Conservation (phyloP, 23 red algal genomes). For the Gracilariopsis chorda region DNA sequence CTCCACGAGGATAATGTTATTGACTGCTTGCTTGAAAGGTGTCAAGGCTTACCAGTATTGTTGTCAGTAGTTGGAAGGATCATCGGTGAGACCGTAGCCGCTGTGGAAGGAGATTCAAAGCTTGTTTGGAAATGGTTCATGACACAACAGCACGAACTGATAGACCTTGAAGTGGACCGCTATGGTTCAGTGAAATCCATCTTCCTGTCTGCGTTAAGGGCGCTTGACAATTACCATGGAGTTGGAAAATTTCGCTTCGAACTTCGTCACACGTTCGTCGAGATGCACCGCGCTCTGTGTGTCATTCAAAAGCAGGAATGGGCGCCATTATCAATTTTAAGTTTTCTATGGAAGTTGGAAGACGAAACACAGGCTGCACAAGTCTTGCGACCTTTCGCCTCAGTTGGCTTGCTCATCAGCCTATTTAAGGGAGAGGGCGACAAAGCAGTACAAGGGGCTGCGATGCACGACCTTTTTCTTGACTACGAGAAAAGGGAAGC, state of each 20-base stretch:
- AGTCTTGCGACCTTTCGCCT: neutral
- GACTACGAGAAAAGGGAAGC: constrained; percentile 9
- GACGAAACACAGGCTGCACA: neutral
- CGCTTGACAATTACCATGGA: neutral
- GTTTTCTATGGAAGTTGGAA: neutral
- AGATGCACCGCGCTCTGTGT: neutral
- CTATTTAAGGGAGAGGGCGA: neutral
- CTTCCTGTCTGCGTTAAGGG: neutral
- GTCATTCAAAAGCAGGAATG: constrained; percentile 1
- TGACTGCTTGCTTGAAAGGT: neutral
- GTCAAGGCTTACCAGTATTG: neutral
- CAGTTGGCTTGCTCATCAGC: neutral
- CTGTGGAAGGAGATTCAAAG: neutral
- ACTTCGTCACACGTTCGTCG: neutral
- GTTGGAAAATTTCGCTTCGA: neutral
- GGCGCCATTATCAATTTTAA: neutral
- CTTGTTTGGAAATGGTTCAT: neutral
- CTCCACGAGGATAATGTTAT: neutral
- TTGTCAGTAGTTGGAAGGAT: neutral
- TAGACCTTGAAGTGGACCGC: neutral
- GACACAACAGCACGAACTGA: neutral
- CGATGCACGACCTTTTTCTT: constrained; percentile 1
- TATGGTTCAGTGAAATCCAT: neutral
- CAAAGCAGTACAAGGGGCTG: neutral
- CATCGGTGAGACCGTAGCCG: neutral